phyloP scores from a whole-genome alignment of 2,329 filamentous ascomycete genomes.

The Fusarium chaquense region DNA sequence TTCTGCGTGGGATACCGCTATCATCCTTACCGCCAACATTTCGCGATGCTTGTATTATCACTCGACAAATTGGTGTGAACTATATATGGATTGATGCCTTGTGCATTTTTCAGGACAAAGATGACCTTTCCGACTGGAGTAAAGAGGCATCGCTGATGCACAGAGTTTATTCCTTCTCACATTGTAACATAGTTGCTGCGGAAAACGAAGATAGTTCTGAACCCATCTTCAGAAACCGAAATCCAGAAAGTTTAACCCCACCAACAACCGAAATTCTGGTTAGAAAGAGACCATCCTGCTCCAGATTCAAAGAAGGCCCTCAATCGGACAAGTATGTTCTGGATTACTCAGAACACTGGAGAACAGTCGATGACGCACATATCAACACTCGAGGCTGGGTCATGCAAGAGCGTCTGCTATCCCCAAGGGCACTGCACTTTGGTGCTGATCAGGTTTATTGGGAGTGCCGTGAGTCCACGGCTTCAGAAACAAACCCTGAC shows the following conservation, averaged over 20 bases:
- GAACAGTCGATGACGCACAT: not conserved
- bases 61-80: not conserved
- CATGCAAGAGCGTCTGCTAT: not conserved
- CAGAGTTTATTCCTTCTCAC: not conserved
- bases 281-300: not conserved
- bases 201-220: not conserved
- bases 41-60: not conserved
- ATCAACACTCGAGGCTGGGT: not conserved
- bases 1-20: not conserved
- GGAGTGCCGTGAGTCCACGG: not conserved
- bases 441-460: not conserved
- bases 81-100: constrained; percentile 2
- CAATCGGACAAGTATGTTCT: not conserved
- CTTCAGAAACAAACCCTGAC: not conserved
- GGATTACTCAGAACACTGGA: not conserved
- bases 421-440: not conserved
- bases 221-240: not conserved
- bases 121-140: not conserved
- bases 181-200: not conserved
- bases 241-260: not conserved
- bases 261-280: not conserved
- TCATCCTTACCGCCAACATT: not conserved
- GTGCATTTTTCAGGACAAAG: constrained; percentile 1
- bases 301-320: not conserved
- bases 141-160: not conserved